Conservation (phyloP, 148 eudicot species). For the Amaranthus hypochondriacus region DNA sequence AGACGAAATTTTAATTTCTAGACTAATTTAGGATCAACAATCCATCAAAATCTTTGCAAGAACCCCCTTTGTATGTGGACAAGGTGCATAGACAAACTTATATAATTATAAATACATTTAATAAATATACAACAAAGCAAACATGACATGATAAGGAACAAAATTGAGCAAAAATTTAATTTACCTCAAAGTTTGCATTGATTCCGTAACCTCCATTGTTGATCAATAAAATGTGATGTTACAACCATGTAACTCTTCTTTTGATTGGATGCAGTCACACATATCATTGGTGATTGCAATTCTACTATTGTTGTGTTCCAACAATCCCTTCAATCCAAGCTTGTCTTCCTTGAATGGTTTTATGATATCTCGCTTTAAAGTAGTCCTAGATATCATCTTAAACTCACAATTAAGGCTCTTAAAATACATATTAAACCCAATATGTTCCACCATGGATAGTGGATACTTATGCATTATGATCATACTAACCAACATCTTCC, state of each 20-base stretch:
- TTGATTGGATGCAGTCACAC: slow-evolving; percentile 3
- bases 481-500: too few species aligned
- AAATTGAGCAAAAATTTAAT: background rate
- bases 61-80: too few species aligned
- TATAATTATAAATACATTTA: background rate
- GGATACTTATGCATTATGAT: too few species aligned
- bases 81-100: slow-evolving; percentile 13
- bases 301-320: background rate
- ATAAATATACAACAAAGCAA: background rate
- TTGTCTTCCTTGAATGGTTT: slow-evolving; percentile 3
- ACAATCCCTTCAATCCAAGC: background rate
- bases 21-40: too few species aligned
- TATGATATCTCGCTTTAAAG: slow-evolving; percentile 9
- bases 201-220: background rate
- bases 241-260: too few species aligned
- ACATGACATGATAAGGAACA: background rate
- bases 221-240: too few species aligned
- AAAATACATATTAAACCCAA: slow-evolving; percentile 9
- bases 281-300: background rate
- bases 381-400: slow-evolving; percentile 6
- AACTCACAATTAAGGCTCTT: slow-evolving; percentile 14
- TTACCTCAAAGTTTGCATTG: too few species aligned
- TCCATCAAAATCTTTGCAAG: too few species aligned
- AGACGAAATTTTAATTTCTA: too few species aligned
- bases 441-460: slow-evolving; percentile 12